These are phyloP conservation scores for Choricystis sp. DNA, from an alignment of 139 green algal genomes.

Conservation along the genomic window DNA sequence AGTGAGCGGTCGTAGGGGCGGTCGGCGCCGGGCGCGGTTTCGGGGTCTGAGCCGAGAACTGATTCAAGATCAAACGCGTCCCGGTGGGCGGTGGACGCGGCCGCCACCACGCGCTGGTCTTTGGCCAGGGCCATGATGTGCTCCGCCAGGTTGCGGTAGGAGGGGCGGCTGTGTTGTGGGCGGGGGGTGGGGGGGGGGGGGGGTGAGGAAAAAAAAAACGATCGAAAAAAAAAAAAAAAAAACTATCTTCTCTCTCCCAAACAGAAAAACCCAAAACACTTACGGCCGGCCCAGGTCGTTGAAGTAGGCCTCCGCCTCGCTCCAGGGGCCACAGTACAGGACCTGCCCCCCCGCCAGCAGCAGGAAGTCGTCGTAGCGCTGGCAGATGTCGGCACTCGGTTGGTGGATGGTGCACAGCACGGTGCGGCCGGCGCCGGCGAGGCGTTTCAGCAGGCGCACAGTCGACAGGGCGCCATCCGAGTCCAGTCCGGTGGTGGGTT, in stretches of 20 bases:
- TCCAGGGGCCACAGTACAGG: conserved; percentile 44
- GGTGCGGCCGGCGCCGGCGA: conserved; percentile 30
- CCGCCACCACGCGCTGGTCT: not conserved
- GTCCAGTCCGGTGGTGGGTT: conserved; percentile 56
- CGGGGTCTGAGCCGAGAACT: not conserved
- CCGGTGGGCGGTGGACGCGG: not conserved
- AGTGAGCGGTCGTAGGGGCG: not conserved
- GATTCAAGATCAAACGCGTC: not conserved
- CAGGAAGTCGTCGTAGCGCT: conserved; percentile 54
- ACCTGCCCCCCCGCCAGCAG: conserved; percentile 37
- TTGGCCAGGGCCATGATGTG: not conserved
- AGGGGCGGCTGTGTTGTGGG: too few relatives aligned
- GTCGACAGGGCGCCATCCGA: conserved; percentile 49
- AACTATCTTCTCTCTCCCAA: too few relatives aligned
- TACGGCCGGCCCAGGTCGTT: not conserved
- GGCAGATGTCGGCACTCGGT: conserved; percentile 44
- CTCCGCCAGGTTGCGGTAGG: not conserved
- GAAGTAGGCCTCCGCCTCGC: conserved; percentile 30
- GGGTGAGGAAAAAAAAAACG: too few relatives aligned
- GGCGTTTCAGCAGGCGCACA: conserved; percentile 22
- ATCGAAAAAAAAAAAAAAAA: too few relatives aligned
- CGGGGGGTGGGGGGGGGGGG: too few relatives aligned
- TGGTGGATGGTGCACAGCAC: conserved; percentile 56
- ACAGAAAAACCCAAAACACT: too few relatives aligned
- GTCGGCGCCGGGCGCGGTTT: not conserved